Evolutionary conservation across 495 filamentous ascomycete genomes (phyloP).

Genomic region (Clohesyomyces aquaticus): DNA sequence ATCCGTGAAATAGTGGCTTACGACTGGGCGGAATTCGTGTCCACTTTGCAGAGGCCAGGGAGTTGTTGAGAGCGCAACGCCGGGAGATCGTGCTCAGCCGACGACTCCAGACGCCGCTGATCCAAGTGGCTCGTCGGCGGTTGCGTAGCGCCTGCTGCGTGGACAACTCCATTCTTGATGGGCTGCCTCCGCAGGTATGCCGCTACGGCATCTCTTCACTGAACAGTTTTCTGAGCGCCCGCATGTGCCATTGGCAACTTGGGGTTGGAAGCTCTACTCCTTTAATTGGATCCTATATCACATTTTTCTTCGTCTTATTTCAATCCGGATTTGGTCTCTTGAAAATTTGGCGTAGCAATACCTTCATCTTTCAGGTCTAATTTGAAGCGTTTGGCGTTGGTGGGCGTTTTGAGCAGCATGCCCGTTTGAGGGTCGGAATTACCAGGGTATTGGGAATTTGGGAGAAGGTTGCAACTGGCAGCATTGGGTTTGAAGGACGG

Average conservation of each 20-base stretch:
- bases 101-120: constrained; percentile 7
- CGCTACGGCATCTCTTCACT: neutral
- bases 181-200: neutral
- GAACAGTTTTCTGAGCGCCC: neutral
- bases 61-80: constrained; percentile 61
- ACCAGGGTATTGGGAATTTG: neutral
- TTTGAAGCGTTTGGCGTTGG: constrained; percentile 27
- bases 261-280: neutral
- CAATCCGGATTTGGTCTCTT: neutral
- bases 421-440: neutral
- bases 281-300: constrained; percentile 8
- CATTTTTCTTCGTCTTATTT: neutral
- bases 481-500: constrained; percentile 1
- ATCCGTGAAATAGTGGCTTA: constrained; percentile 64
- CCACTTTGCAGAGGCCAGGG: constrained; percentile 74
- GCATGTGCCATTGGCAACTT: neutral
- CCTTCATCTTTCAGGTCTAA: constrained; percentile 14
- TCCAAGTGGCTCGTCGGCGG: neutral
- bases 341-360: neutral
- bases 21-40: constrained; percentile 78
- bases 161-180: neutral
- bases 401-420: neutral
- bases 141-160: constrained; percentile 3
- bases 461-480: neutral
- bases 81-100: constrained; percentile 5